A percentile compares a stretch with the other conserved stretches of the same genome.
phyloP scores from a whole-genome alignment of 106 monocot species.

The Iris macrosiphon region DNA sequence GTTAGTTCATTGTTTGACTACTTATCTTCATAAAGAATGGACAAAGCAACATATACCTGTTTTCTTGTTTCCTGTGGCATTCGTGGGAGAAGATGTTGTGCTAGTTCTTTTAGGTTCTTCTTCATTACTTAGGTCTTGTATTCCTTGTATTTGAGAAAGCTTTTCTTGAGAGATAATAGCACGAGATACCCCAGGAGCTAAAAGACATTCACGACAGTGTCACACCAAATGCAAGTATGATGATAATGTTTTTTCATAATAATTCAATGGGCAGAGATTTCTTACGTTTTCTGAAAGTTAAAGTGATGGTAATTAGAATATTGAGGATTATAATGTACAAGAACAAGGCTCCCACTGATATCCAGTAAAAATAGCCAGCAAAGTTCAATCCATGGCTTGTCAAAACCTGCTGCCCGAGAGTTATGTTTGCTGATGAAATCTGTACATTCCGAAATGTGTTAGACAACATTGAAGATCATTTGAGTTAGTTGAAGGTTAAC shows the following conservation, averaged over 20 bases:
- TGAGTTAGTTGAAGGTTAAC: not conserved
- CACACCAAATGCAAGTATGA: not conserved
- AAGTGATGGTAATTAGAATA: slow-evolving; percentile 45
- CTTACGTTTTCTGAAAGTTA: slow-evolving; percentile 51
- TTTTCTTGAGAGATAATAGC: slow-evolving; percentile 70
- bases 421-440: slow-evolving; percentile 29
- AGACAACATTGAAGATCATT: not conserved
- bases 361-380: slow-evolving; percentile 53
- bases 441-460: slow-evolving; percentile 3
- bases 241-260: not conserved
- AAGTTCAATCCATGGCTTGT: slow-evolving; percentile 53
- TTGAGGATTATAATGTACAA: slow-evolving; percentile 54
- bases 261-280: not conserved
- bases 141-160: slow-evolving; percentile 27
- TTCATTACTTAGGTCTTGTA: not conserved
- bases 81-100: slow-evolving; percentile 1
- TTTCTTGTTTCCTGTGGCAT: slow-evolving; percentile 14
- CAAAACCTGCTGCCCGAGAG: slow-evolving; percentile 38
- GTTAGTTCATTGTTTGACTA: not conserved
- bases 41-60: slow-evolving; percentile 19
- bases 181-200: slow-evolving; percentile 51
- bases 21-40: not conserved
- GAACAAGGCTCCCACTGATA: slow-evolving; percentile 54
- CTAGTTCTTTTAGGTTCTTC: too few species aligned
- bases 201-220: too few species aligned